Percentiles rank a stretch among this genome's conserved stretches.
Evolutionary conservation across 768 basidiomycete genomes (phyloP).

Genomic region (Tricholoma matsutake): DNA sequence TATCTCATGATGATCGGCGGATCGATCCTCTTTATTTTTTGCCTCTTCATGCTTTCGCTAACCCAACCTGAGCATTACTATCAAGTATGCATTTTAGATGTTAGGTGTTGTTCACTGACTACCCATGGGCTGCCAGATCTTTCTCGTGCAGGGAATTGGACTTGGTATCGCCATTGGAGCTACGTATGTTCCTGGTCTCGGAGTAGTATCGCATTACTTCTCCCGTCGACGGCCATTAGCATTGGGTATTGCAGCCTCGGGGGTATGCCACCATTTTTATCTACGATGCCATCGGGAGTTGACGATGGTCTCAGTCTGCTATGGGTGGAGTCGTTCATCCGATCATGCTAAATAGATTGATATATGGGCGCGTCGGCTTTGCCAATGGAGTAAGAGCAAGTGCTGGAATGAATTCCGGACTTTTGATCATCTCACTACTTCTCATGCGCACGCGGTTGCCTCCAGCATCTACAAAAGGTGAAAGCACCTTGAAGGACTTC

Average conservation of each 20-base stretch:
- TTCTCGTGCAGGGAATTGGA: too few relatives aligned
- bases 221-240: too few relatives aligned
- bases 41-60: constrained; percentile 46
- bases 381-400: constrained; percentile 2
- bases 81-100: constrained; percentile 24
- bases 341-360: constrained; percentile 58
- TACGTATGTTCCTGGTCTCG: too few relatives aligned
- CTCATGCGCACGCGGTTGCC: constrained; percentile 4
- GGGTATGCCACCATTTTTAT: too few relatives aligned
- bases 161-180: too few relatives aligned
- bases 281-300: too few relatives aligned
- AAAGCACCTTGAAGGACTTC: constrained; percentile 24
- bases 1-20: constrained; percentile 45
- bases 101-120: too few relatives aligned
- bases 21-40: constrained; percentile 40
- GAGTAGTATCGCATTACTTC: too few relatives aligned
- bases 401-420: background rate
- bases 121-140: too few relatives aligned
- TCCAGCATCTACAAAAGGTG: constrained; percentile 17
- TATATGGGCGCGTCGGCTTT: constrained; percentile 34
- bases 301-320: too few relatives aligned
- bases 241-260: too few relatives aligned
- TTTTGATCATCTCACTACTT: background rate
- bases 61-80: constrained; percentile 37
- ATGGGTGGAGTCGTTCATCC: constrained; percentile 39